A percentile compares a stretch with the other conserved stretches of the same genome.
Conservation (phyloP, 2,329 filamentous ascomycete species). For the Beauveria varroae region DNA sequence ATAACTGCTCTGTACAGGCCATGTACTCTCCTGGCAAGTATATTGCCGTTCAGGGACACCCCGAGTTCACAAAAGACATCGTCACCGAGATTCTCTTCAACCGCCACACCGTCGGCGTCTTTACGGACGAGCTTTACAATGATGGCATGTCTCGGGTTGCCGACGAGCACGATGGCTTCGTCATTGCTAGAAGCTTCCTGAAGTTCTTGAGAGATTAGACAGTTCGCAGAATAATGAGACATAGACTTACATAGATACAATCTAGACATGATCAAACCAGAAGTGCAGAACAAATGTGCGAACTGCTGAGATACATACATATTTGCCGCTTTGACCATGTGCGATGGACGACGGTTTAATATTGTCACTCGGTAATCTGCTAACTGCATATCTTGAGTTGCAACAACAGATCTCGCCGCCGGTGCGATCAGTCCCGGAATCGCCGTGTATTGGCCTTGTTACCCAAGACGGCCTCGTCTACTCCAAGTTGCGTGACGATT, state of each 20-base stretch:
- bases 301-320: neutral
- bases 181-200: constrained; percentile 66
- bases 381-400: neutral
- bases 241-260: neutral
- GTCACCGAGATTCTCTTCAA: constrained; percentile 59
- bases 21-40: constrained; percentile 62
- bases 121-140: constrained; percentile 59
- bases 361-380: neutral
- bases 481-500: too few species aligned
- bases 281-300: neutral
- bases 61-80: constrained; percentile 70
- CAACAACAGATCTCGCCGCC: too few species aligned
- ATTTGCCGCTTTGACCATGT: neutral
- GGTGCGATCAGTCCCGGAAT: too few species aligned
- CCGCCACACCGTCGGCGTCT: constrained; percentile 59
- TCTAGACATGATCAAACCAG: neutral
- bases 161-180: constrained; percentile 70
- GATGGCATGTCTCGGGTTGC: constrained; percentile 60
- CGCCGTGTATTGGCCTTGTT: neutral
- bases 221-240: neutral
- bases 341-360: neutral
- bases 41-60: constrained; percentile 79
- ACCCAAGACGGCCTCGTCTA: neutral
- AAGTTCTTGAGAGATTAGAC: constrained; percentile 58
- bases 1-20: constrained; percentile 66